A percentile compares a stretch with the other conserved stretches of the same genome.
These are phyloP conservation scores for Aulographum hederae DNA, from an alignment of 2,329 filamentous ascomycete species.

Conservation along the genomic window DNA sequence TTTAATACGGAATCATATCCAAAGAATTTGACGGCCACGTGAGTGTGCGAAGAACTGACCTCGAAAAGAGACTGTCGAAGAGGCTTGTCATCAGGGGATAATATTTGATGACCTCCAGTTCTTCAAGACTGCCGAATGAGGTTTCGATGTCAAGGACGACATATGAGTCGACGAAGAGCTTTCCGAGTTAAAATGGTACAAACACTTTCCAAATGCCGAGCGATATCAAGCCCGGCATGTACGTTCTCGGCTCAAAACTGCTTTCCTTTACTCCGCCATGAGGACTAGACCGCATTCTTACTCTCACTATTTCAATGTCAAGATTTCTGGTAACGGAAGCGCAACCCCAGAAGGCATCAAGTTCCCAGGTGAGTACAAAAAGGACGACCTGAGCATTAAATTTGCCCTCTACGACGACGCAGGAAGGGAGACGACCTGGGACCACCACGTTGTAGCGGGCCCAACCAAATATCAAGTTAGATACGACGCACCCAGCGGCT, in stretches of 20 bases:
- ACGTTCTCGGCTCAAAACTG: background rate
- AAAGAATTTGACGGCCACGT: too few relatives aligned
- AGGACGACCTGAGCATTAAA: conserved; percentile 1
- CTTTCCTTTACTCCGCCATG: background rate
- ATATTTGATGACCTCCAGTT: too few relatives aligned
- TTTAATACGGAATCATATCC: too few relatives aligned
- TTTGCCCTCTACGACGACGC: background rate
- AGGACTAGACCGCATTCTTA: conserved; percentile 2
- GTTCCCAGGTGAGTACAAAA: conserved; percentile 3
- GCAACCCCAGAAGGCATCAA: conserved; percentile 2
- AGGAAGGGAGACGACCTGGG: background rate
- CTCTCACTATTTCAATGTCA: conserved; percentile 3
- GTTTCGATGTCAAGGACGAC: too few relatives aligned
- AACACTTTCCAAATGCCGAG: background rate
- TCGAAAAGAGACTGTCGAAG: too few relatives aligned
- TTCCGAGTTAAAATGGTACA: too few relatives aligned
- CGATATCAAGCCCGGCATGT: background rate
- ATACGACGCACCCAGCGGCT: conserved; percentile 1
- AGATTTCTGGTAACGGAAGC: conserved; percentile 2
- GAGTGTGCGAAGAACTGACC: too few relatives aligned
- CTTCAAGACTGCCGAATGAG: too few relatives aligned
- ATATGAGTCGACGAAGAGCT: too few relatives aligned
- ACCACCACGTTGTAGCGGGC: background rate
- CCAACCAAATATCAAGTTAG: conserved; percentile 1
- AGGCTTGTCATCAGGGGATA: too few relatives aligned